Evolutionary conservation across 2,329 filamentous ascomycete species (phyloP), one percentile per base, ranked within the genome.

Genomic region (Xylariaceae sp.): DNA sequence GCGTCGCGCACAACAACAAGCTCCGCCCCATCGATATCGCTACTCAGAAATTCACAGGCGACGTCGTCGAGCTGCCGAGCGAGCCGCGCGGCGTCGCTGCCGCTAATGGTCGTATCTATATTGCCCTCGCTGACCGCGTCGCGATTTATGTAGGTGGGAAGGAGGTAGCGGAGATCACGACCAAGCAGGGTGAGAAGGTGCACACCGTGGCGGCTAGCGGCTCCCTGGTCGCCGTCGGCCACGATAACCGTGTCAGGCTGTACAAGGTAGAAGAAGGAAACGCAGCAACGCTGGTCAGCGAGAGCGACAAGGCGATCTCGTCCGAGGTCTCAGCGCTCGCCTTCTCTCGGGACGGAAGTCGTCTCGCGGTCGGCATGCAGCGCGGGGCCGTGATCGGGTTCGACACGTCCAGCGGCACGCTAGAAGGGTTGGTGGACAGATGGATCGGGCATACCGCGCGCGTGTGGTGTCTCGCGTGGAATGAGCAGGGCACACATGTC

Each of bases 1-100:
- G 83, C 55, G 85, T 90, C 37, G 89, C 83, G 47, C 98, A 90
- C 92, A 92, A 98, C 58, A 92, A 98, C 61, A 88, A 83, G 1
- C 70, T 97, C 24, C 83, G 88, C 46, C 83, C 77, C 30, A 73
- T 94, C 24, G 88, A 94, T 49, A 73, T 83, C 42, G 73, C 79
- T 1, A 78, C 82, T 36, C 83, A 79, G 54, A 85, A 81, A 0
- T 96, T 94, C 60, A 73, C 81, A 5, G 87, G 85, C 39, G 71
- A 73, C 34, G 70, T 78, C 1, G 65, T 73, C 21, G 82, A 84
- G 56, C 74, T 94, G 14, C 71, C 77, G 3, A 83, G 81, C 13
- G 92, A 97, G 57, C 92, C 92, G 2, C 90, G 54, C 41, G 56
- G 54, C n/a, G 51, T 59, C 11, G 55, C 58, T n/a, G 46, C 54